Evolutionary conservation across 2,329 filamentous ascomycete species (phyloP), one percentile per base, ranked within the genome.

Genomic region (Ilyonectria sp.): DNA sequence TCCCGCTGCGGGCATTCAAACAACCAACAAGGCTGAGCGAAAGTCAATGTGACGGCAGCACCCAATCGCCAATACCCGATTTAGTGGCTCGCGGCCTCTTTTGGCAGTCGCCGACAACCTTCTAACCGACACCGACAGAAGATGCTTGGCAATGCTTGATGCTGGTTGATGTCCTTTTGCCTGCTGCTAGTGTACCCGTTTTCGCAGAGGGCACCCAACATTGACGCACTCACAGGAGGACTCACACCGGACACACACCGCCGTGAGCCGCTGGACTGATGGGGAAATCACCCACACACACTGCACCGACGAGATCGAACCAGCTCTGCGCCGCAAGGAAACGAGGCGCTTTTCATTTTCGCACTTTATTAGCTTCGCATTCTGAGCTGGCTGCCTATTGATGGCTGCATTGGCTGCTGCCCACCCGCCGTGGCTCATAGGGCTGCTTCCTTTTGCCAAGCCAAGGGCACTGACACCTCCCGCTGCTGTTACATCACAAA

Each of bases 371-470:
- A 40, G 40, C 40, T n/a, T n/a, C 17, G 15, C 4, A n/a, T 35
- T 53, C 10, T 53, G 19, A n/a, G n/a, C 8, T 8, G n/a, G 29
- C 23, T 33, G 50, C n/a, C n/a, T 53, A 13, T 4, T 53, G 21
- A 35, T 35, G 40, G 40, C 40, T 43, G 40, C 40, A 8, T 11
- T n/a, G 3, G 26, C 23, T 50, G 47, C 47, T 50, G 29, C n/a
- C 29, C 50, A 63, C 57, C 61, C 69, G 69, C 67, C 44, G 67
- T 74, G 67, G 65, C 63, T 69, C 62, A 37, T 74, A 74, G 72
- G 72, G 72, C 72, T 74, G 71, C 59, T 67, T 60, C 47, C 56
- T 47, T 4, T 40, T 50, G 19, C 19, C 55, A 54, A 57, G 19
- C 19, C 55, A 54, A 57, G n/a, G 33, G 44, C 52, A 49, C 60